These are phyloP conservation scores for Aureobasidium pullulans DNA, from an alignment of 2,329 filamentous ascomycete genomes.

Conservation along the genomic window DNA sequence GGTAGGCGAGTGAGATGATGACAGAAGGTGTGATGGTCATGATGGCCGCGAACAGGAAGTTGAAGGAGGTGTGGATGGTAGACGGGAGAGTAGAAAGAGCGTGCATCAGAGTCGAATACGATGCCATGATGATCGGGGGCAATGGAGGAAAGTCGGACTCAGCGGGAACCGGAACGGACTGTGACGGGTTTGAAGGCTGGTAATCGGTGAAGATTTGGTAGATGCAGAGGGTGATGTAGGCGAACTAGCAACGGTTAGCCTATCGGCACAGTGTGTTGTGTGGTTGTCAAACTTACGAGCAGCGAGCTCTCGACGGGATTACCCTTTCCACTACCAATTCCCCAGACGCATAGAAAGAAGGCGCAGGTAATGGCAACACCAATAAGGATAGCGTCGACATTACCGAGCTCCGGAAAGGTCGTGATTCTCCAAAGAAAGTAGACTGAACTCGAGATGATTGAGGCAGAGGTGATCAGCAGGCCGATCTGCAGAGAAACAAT, in stretches of 20 bases:
- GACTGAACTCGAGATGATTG: constrained; percentile 83
- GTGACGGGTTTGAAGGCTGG: constrained; percentile 62
- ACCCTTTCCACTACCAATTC: constrained; percentile 85
- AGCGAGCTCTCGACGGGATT: constrained; percentile 94
- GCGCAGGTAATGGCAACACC: constrained; percentile 88
- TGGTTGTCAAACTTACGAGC: constrained; percentile 40
- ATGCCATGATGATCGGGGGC: constrained; percentile 96
- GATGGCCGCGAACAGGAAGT: constrained; percentile 82
- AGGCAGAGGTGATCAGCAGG: constrained; percentile 78
- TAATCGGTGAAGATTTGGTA: constrained; percentile 99
- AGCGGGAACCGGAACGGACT: constrained; percentile 42
- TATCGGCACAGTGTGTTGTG: neutral
- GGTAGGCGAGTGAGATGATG: constrained; percentile 88
- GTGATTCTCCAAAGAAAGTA: constrained; percentile 97
- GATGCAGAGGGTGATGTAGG: constrained; percentile 95
- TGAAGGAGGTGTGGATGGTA: constrained; percentile 74
- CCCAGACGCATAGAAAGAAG: constrained; percentile 86
- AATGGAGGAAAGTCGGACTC: constrained; percentile 94
- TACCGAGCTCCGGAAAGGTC: constrained; percentile 86
- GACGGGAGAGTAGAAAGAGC: constrained; percentile 75
- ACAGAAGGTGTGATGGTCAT: constrained; percentile 94
- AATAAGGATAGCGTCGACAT: constrained; percentile 85
- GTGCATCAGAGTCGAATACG: constrained; percentile 84
- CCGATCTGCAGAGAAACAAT: constrained; percentile 55
- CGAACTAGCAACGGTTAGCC: constrained; percentile 49